phyloP scores from a whole-genome alignment of 2,329 filamentous ascomycete genomes.

The Ophiostoma sp. region DNA sequence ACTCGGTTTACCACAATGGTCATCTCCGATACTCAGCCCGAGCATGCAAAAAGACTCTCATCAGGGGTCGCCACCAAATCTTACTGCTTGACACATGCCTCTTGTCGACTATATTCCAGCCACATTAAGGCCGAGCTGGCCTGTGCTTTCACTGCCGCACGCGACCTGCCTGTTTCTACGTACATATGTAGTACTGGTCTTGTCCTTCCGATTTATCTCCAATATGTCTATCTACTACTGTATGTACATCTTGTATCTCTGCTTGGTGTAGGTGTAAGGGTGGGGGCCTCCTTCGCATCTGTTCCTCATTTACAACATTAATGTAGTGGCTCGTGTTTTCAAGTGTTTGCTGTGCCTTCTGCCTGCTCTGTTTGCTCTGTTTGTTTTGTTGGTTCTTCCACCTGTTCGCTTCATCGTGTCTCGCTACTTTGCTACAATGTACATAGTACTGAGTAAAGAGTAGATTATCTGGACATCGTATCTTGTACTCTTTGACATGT shows the following conservation, averaged over 20 bases:
- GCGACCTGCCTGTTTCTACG: background rate
- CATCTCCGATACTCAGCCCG: background rate
- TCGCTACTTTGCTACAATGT: slow-evolving; percentile 3
- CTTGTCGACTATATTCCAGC: slow-evolving; percentile 4
- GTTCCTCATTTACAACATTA: background rate
- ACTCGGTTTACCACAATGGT: background rate
- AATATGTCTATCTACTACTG: no score
- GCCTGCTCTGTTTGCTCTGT: no score
- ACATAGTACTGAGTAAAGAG: background rate
- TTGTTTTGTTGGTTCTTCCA: no score
- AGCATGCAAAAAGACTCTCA: background rate
- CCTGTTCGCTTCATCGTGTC: background rate
- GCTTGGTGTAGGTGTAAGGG: background rate
- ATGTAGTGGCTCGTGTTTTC: background rate
- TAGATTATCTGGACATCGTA: background rate
- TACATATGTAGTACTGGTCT: background rate
- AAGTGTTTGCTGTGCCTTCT: no score
- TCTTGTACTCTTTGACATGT: background rate
- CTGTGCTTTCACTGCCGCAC: background rate
- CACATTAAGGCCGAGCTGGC: background rate
- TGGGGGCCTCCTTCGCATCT: background rate
- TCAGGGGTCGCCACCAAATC: slow-evolving; percentile 5
- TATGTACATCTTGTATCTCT: no score
- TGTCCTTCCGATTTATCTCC: no score
- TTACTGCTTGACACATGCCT: background rate